These are phyloP conservation scores for Amphirosellinia nigrospora DNA, from an alignment of 495 filamentous ascomycete species.

Conservation along the genomic window DNA sequence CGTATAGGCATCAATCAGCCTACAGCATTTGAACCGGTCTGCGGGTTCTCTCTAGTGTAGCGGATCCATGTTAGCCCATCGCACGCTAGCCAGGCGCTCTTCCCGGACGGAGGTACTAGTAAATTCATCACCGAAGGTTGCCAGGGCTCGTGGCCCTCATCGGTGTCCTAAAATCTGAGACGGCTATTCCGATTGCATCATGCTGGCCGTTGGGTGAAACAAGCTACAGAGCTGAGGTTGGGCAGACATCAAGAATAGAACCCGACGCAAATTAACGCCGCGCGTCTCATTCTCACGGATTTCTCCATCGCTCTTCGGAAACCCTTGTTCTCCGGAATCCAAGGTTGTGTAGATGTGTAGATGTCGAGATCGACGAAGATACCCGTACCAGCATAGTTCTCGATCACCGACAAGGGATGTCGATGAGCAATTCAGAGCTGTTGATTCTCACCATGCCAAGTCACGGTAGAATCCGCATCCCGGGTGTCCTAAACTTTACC, in stretches of 20 bases:
- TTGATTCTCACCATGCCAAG: not conserved
- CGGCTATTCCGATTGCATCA: not conserved
- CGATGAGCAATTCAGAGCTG: not conserved
- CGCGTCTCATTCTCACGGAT: not conserved
- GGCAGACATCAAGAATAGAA: not conserved
- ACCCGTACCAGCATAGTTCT: not conserved
- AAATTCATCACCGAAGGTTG: not conserved
- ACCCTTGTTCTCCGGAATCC: not conserved
- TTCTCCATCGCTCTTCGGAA: not conserved
- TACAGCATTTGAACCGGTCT: not conserved
- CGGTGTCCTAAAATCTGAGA: not conserved
- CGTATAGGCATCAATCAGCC: not conserved
- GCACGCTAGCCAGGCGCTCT: not conserved
- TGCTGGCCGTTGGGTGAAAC: not conserved
- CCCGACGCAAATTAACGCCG: not conserved
- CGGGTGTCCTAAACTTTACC: not conserved
- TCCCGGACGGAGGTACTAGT: not conserved
- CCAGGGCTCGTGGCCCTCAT: not conserved
- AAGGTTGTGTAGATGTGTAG: not conserved
- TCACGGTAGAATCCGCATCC: not conserved
- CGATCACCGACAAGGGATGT: not conserved
- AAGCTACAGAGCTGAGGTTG: not conserved
- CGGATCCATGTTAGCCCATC: not conserved
- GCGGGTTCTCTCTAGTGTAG: not conserved
- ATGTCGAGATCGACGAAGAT: not conserved